Conservation (phyloP, 371 early-diverging fungal species). For the Zopfochytrium polystomum region DNA sequence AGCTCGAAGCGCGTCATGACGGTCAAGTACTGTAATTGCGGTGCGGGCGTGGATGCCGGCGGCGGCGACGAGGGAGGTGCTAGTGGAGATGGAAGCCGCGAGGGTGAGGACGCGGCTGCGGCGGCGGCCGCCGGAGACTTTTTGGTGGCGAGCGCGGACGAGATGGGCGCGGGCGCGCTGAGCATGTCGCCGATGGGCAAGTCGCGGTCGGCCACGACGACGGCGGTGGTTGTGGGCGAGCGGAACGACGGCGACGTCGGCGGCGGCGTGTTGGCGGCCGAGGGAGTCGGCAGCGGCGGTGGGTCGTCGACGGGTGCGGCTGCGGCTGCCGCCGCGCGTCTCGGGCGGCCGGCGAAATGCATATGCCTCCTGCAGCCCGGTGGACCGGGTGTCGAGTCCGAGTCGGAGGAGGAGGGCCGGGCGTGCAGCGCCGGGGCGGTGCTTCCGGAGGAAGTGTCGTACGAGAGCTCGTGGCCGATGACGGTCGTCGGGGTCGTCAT, state of each 20-base stretch:
- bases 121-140: not conserved
- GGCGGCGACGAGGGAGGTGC: conserved; percentile 4
- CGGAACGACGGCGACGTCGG: no score
- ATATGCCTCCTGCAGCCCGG: not conserved
- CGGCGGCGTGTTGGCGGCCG: no score
- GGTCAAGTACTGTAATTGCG: conserved; percentile 21
- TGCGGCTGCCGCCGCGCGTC: no score
- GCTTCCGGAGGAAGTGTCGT: not conserved
- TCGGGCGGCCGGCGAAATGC: not conserved
- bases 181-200: no score
- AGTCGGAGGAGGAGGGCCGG: not conserved
- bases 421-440: not conserved
- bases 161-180: no score
- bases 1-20: conserved; percentile 54
- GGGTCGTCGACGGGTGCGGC: no score
- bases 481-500: conserved; percentile 5
- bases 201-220: no score
- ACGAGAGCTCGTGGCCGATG: conserved; percentile 7
- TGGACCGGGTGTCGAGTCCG: not conserved
- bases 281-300: no score
- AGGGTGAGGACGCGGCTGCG: not conserved
- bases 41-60: no score
- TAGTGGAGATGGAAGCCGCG: not conserved
- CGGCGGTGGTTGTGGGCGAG: no score
- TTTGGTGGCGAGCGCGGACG: no score